These are phyloP conservation scores for Penicillium sp. DNA, from an alignment of 2,329 filamentous ascomycete genomes.

Conservation along the genomic window DNA sequence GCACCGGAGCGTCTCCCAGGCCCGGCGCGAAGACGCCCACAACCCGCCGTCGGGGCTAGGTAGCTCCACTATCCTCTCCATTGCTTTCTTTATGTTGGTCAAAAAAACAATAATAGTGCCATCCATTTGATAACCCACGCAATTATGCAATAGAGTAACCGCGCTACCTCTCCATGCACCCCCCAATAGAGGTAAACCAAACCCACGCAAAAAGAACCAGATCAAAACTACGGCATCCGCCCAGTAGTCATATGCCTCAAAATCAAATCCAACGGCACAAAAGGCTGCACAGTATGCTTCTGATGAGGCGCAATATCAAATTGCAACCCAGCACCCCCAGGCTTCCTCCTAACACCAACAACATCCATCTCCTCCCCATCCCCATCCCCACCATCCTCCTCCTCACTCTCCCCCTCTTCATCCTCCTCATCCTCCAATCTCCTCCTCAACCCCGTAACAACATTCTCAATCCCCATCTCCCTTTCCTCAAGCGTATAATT, in stretches of 20 bases:
- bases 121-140: conserved; percentile 7
- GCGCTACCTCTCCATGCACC: neutral
- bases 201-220: neutral
- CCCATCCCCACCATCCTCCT: conserved; percentile 50
- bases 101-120: conserved; percentile 13
- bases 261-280: conserved; percentile 47
- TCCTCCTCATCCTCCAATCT: conserved; percentile 55
- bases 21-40: conserved; percentile 49
- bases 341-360: conserved; percentile 36
- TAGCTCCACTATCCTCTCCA: conserved; percentile 18
- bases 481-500: conserved; percentile 70
- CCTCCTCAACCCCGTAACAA: conserved; percentile 66
- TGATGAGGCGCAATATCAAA: conserved; percentile 35
- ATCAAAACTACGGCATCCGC: conserved; percentile 14
- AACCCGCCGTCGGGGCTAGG: conserved; percentile 54
- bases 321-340: conserved; percentile 31
- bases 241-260: conserved; percentile 53
- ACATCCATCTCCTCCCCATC: conserved; percentile 47
- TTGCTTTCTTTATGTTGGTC: conserved; percentile 9
- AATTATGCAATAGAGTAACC: neutral
- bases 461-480: conserved; percentile 62
- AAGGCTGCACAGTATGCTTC: conserved; percentile 23
- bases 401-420: conserved; percentile 50
- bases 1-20: conserved; percentile 43
- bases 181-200: neutral